Evolutionary conservation across 2,329 filamentous ascomycete species (phyloP), one percentile per base, ranked within the genome.

Genomic region (Fusarium sterilihyphosum): DNA sequence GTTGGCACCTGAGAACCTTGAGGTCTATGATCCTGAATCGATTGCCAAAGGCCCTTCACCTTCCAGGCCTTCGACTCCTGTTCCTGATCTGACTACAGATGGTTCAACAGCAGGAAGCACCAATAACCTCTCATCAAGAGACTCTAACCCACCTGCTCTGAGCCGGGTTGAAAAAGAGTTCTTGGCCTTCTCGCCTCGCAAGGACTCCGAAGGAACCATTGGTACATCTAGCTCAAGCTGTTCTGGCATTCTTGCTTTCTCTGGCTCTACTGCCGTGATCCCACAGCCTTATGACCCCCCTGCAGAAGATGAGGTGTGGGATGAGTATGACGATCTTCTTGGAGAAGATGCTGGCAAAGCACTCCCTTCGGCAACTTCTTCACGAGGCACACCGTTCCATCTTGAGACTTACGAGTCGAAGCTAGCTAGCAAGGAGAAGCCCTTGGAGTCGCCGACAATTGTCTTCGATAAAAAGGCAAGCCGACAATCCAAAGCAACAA

Each of bases 271-370:
- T 22, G 92, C 93, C 12, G 83, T 94, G 6, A 85, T 93, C 29
- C 92, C 93, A 2, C 84, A 86, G 7, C 86, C 89, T 4, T 86
- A 86, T 50, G 90, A 91, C 8, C 91, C 90, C 0, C 87, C 92
- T 8, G 90, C 85, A 2, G 93, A 97, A 74, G 96, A 98, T 77
- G 96, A 98, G 79, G 89, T 98, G 4, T 98, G 96, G 96, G 92
- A 95, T 59, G 96, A 97, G 82, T 98, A 97, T 79, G 92, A 98
- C 74, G 96, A 98, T 77, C 85, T 98, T 18, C 89, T 98, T 61
- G 93, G 93, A 60, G 92, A 94, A 17, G 87, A 86, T 16, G 80
- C 80, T 2, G 66, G 78, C 38, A 84, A 85, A 71, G 83, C 83
- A 4, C 86, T 87, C 6, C 83, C 83, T 4, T 90, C 89, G 2